These are phyloP conservation scores for Kwoniella sp. DNA, from an alignment of 768 basidiomycete genomes.

Conservation along the genomic window DNA sequence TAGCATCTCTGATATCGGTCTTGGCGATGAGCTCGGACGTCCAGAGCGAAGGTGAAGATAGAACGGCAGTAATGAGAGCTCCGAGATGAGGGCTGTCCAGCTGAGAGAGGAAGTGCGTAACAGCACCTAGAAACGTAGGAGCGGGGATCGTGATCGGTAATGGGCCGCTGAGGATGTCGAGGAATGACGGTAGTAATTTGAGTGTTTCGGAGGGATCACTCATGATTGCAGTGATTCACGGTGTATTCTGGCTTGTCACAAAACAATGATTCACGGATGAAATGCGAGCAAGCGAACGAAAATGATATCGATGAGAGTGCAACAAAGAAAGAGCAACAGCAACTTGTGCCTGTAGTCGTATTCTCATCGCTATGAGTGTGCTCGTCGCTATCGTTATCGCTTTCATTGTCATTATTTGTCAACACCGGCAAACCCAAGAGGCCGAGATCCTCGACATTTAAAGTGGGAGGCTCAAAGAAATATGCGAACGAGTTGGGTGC, in stretches of 20 bases:
- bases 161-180: constrained; percentile 15
- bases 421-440: constrained; percentile 1
- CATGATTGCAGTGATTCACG: too few species aligned
- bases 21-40: not conserved
- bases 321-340: too few species aligned
- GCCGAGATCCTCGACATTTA: not conserved
- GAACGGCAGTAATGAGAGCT: constrained; percentile 15
- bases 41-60: constrained; percentile 22
- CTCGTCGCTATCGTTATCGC: too few species aligned
- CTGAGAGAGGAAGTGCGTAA: constrained; percentile 41
- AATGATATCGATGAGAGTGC: too few species aligned
- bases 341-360: too few species aligned
- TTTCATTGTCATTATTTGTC: not conserved
- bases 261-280: too few species aligned
- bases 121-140: constrained; percentile 34
- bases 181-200: constrained; percentile 21
- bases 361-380: too few species aligned
- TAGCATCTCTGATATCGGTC: constrained; percentile 12
- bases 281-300: too few species aligned
- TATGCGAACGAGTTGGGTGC: too few species aligned
- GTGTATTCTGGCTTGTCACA: too few species aligned
- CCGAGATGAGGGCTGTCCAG: constrained; percentile 9
- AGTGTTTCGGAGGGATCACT: not conserved
- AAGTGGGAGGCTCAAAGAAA: too few species aligned
- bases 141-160: constrained; percentile 21